Evolutionary conservation across 139 green algal species (phyloP).

Genomic region (Chlamydomonas sp.): DNA sequence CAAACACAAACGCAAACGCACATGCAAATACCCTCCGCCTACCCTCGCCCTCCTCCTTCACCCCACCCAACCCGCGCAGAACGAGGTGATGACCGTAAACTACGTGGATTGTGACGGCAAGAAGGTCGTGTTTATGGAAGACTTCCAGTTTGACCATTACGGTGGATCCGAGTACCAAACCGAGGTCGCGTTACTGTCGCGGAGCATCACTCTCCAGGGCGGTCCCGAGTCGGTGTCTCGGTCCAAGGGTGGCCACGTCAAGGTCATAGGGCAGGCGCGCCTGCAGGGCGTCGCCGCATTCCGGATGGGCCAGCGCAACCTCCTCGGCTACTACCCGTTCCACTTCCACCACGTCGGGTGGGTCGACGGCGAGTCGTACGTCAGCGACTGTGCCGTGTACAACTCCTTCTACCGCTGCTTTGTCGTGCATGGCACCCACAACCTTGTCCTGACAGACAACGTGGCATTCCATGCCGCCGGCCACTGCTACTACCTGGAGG

Average conservation of each 20-base stretch:
- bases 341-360: conserved; percentile 40
- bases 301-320: conserved; percentile 43
- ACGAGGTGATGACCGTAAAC: conserved; percentile 25
- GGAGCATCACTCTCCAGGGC: conserved; percentile 33
- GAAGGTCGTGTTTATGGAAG: conserved; percentile 17
- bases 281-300: conserved; percentile 41
- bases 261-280: conserved; percentile 32
- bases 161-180: conserved; percentile 38
- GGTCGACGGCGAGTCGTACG: conserved; percentile 17
- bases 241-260: conserved; percentile 17
- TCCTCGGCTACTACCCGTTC: conserved; percentile 51
- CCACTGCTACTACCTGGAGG: conserved; percentile 31
- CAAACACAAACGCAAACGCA: no score
- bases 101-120: conserved; percentile 23
- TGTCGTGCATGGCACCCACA: conserved; percentile 40
- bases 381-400: conserved; percentile 42
- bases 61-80: no score
- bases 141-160: conserved; percentile 10
- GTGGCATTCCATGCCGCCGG: conserved; percentile 45
- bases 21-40: no score
- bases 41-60: no score
- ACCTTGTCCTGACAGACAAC: conserved; percentile 33
- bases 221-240: background rate
- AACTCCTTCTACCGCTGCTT: conserved; percentile 29
- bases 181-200: conserved; percentile 44